These are phyloP conservation scores for Wolfiporia cocos DNA, from an alignment of 1,284 basidiomycete species.

Conservation along the genomic window DNA sequence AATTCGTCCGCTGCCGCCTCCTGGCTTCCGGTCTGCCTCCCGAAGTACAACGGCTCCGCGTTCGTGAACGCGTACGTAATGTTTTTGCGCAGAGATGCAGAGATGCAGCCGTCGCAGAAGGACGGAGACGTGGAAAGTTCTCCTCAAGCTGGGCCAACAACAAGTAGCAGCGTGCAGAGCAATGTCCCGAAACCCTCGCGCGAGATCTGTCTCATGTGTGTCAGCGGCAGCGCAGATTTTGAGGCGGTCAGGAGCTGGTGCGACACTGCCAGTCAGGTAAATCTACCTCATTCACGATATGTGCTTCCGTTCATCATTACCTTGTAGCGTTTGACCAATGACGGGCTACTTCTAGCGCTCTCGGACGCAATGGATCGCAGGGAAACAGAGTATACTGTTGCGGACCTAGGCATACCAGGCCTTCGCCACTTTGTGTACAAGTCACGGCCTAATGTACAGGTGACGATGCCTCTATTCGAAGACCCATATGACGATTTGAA, in stretches of 20 bases:
- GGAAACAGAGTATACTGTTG: constrained; percentile 57
- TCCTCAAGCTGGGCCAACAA: neutral
- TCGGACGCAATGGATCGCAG: constrained; percentile 39
- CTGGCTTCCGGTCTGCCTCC: constrained; percentile 95
- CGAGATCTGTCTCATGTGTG: constrained; percentile 56
- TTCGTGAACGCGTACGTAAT: constrained; percentile 93
- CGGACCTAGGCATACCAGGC: constrained; percentile 79
- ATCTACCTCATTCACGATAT: constrained; percentile 6
- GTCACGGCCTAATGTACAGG: constrained; percentile 81
- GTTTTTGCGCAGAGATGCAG: constrained; percentile 41
- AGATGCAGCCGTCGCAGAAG: neutral
- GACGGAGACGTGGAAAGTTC: too few species aligned
- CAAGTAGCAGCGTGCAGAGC: neutral
- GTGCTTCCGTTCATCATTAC: neutral
- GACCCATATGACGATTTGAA: constrained; percentile 68
- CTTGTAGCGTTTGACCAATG: constrained; percentile 52
- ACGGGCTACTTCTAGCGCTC: constrained; percentile 50
- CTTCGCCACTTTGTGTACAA: constrained; percentile 95
- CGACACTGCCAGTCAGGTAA: constrained; percentile 55
- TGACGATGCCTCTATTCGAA: constrained; percentile 80
- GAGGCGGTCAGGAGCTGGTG: constrained; percentile 70
- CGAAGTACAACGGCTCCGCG: constrained; percentile 87
- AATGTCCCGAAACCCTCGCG: constrained; percentile 8
- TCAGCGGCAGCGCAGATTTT: constrained; percentile 65
- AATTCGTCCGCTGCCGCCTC: constrained; percentile 75